Base-by-base conservation (phyloP, 768 basidiomycete genomes). In the Boletus barrowsii region DNA sequence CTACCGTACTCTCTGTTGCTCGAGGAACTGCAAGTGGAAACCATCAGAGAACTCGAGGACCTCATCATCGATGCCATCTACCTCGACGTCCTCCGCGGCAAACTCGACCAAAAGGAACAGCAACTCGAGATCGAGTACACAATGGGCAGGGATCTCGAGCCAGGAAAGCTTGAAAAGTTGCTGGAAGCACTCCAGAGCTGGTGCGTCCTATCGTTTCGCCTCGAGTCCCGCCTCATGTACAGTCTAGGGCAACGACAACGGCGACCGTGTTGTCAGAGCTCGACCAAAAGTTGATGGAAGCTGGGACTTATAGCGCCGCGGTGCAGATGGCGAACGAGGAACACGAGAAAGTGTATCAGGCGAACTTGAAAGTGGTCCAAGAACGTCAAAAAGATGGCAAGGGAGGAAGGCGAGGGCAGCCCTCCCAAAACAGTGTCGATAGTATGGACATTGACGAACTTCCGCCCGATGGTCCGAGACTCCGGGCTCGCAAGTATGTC, bases 1-100 rank as follows among this genome's bases (percentile, higher is more conserved):
- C 81, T 98, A 3, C 84, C 92, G 0, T 98, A 98, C 70, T 69
- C 83, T 10, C 73, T 79, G 35, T 81, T 98, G 2, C 80, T 91
- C 8, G 67, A 81, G 47, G 75, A 80, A 4, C 80, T 99, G 18
- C 82, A 91, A 46, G 79, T 96, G 70, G 77, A 84, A 4, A 85
- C 82, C 6, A 83, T 95, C 54, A 87, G 95, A 50, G 90, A 90
- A 53, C 84, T 99, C 3, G 96, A 99, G 70, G 95, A 98, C 72
- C 83, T 98, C 59, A 90, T 98, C 67, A 98, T 99, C 69, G 94
- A 98, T 64, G 90, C 90, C 11, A 94, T 98, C 70, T 98, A 98
- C 72, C 83, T 90, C 39, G 89, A 92, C 68, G 76, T 97, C 37
- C 78, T 99, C 36, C 84, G 84, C 47, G 96, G 93, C 10, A 93